These are phyloP conservation scores for Kazachstania viticola DNA, from an alignment of 805 yeast genomes.

Conservation along the genomic window DNA sequence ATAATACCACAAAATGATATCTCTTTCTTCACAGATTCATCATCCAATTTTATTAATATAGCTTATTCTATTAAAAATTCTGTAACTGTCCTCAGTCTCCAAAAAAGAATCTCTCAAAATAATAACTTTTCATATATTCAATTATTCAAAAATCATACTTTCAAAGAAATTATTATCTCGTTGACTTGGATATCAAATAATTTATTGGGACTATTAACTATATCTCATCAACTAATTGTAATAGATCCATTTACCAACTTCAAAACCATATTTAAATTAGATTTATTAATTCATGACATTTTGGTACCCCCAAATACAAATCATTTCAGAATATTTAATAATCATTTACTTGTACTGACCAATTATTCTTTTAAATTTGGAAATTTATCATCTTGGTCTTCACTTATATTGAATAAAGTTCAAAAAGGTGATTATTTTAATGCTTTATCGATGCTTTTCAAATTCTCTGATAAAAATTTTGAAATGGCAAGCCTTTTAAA, in stretches of 20 bases:
- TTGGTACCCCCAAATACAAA: constrained; percentile 17
- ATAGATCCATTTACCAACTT: constrained; percentile 7
- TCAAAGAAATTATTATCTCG: constrained; percentile 11
- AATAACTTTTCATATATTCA: too few species aligned
- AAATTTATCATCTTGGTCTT: constrained; percentile 23
- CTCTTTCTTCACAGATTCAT: constrained; percentile 3
- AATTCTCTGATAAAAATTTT: constrained; percentile 11
- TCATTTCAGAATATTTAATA: constrained; percentile 12
- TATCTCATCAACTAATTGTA: constrained; percentile 19
- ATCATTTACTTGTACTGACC: constrained; percentile 15
- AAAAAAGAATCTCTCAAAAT: neutral
- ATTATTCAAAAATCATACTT: too few species aligned
- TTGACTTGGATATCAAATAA: constrained; percentile 17
- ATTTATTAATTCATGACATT: constrained; percentile 16
- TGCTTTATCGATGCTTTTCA: constrained; percentile 17
- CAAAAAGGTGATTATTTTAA: constrained; percentile 20
- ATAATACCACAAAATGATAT: constrained; percentile 6
- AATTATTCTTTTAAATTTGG: constrained; percentile 20
- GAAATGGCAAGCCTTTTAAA: constrained; percentile 4
- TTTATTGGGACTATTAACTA: constrained; percentile 15
- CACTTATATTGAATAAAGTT: constrained; percentile 18
- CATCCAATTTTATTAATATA: constrained; percentile 5
- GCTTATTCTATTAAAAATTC: constrained; percentile 12
- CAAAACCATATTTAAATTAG: constrained; percentile 10
- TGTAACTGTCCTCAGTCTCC: constrained; percentile 4